Evolutionary conservation across 2,329 filamentous ascomycete genomes (phyloP).

Genomic region (Xylaria polymorpha): DNA sequence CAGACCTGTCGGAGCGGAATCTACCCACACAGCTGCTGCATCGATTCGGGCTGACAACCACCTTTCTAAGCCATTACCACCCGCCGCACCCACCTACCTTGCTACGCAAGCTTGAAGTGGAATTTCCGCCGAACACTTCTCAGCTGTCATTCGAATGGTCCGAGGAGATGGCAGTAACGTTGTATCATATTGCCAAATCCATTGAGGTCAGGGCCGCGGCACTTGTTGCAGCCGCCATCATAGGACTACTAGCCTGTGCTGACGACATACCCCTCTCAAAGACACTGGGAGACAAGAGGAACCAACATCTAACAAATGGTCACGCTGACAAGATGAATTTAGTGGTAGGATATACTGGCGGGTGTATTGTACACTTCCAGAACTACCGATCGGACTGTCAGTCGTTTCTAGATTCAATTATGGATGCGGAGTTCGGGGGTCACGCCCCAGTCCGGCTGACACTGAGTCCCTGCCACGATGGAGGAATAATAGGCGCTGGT

Average conservation of each 20-base stretch:
- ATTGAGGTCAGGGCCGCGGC: constrained; percentile 79
- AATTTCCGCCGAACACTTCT: constrained; percentile 64
- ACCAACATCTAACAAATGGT: constrained; percentile 21
- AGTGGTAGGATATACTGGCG: constrained; percentile 82
- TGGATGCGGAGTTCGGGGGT: constrained; percentile 55
- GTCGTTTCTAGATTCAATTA: constrained; percentile 69
- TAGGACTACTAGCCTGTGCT: constrained; percentile 76
- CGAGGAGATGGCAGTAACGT: constrained; percentile 64
- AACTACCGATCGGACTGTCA: constrained; percentile 78
- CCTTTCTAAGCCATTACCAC: constrained; percentile 77
- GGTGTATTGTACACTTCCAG: constrained; percentile 83
- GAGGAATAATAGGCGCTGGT: constrained; percentile 70
- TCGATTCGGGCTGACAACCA: constrained; percentile 74
- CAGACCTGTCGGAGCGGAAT: constrained; percentile 54
- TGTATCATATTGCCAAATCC: constrained; percentile 75
- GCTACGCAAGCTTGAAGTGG: constrained; percentile 60
- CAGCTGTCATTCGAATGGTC: constrained; percentile 70
- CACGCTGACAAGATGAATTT: constrained; percentile 61
- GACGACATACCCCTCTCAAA: constrained; percentile 67
- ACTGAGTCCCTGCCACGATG: constrained; percentile 68
- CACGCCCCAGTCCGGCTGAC: constrained; percentile 57
- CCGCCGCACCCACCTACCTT: constrained; percentile 61
- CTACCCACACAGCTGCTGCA: constrained; percentile 67
- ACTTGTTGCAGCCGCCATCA: constrained; percentile 76
- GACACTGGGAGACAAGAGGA: constrained; percentile 25